A percentile compares a stretch with the other conserved stretches of the same genome.
Conservation (phyloP, 129 eudicot species). For the Calendula officinalis region DNA sequence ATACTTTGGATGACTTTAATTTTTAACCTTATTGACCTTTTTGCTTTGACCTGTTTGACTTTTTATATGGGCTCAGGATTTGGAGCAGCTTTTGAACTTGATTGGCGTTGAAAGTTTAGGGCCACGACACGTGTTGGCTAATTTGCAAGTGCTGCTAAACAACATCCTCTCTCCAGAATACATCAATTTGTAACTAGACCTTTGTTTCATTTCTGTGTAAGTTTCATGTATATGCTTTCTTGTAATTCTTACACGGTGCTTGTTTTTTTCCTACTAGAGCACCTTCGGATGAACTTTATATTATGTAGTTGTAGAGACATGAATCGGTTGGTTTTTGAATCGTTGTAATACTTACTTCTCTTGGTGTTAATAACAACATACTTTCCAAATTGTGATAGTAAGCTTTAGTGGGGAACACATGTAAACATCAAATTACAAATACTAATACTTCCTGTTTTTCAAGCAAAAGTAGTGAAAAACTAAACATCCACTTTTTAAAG, state of each 20-base stretch:
- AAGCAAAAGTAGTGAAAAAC: too few species aligned
- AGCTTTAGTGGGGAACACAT: background rate
- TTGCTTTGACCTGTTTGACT: background rate
- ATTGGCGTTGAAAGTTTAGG: constrained; percentile 89
- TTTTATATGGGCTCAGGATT: constrained; percentile 49
- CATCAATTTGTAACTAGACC: constrained; percentile 43
- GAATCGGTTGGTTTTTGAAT: background rate
- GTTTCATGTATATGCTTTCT: constrained; percentile 53
- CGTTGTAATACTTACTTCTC: background rate
- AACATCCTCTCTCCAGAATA: constrained; percentile 73
- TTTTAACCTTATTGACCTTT: background rate
- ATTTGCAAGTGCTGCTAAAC: constrained; percentile 74
- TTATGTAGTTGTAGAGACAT: constrained; percentile 21
- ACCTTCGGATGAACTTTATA: constrained; percentile 33
- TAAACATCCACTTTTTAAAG: too few species aligned
- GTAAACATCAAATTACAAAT: too few species aligned
- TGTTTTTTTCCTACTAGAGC: constrained; percentile 40
- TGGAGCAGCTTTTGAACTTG: constrained; percentile 90
- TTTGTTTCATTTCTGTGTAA: constrained; percentile 34
- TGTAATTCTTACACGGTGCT: constrained; percentile 52
- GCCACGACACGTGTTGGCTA: constrained; percentile 90
- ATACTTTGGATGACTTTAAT: too few species aligned
- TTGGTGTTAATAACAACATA: background rate
- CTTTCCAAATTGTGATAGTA: background rate
- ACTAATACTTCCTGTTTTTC: too few species aligned